Base-by-base conservation (phyloP, 2,329 filamentous ascomycete genomes). In the Fusarium mundagurra region DNA sequence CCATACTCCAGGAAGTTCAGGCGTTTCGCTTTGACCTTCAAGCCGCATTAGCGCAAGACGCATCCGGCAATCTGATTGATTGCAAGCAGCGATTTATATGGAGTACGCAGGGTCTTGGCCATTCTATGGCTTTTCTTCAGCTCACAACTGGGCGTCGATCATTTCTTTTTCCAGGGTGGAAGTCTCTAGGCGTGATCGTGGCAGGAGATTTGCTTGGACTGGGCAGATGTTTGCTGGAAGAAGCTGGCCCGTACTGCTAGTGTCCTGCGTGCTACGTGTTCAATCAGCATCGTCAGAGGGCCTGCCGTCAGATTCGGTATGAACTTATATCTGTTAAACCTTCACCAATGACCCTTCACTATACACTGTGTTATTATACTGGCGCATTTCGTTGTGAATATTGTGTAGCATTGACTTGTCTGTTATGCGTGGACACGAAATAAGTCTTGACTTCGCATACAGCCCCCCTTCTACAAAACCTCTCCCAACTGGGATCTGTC, bases 341-440 rank as follows among this genome's bases (percentile, higher is more conserved):
- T 24, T 33, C 22, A 24, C 17, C 3, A 7, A 50, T 13, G 6
- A 9, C 0, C 14, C 3, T 11, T 34, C 2, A 3, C 6, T 22
- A 34, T 34, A 2, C 12, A 29, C 18, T 29, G 24, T 16, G 13
- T 22, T 4, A n/a, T 14, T 18, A 18, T 5, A 7, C 8, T 11
- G 33, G 7, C 6, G 13, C 4, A 1, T 8, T 29, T 27, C 3
- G 9, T 6, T 11, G 9, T 7, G 33, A 9, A 5, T 0, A 6
- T 17, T 27, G 18, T 38, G 51, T 29, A 13, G 24, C 6, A 22
- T 38, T 22, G 14, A 29, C 16, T 54, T 9, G 8, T 29, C 5
- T 29, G 20, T 54, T 12, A 34, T 16, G 34, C 5, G 20, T 17
- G 18, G 34, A 4, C 3, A 10, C 6, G 20, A 39, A 22, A 36